Evolutionary conservation across 306 rosid genomes (phyloP).

Genomic region (Dryas drummondii): DNA sequence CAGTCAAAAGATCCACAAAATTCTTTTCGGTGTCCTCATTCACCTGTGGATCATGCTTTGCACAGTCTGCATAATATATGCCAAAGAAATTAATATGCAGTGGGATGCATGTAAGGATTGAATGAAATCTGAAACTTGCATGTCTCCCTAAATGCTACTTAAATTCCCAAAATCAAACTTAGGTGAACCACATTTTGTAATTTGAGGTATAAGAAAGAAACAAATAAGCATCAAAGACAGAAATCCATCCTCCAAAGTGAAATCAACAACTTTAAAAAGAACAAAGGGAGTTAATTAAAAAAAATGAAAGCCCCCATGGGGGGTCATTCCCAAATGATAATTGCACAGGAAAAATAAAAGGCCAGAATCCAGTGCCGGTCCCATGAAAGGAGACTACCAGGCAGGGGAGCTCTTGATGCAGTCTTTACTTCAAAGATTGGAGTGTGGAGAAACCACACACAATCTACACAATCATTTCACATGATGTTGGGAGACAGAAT

Average conservation of each 20-base stretch:
- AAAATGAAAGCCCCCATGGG: not conserved
- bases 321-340: not conserved
- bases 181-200: not conserved
- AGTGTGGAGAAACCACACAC: not conserved
- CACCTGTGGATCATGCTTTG: constrained; percentile 86
- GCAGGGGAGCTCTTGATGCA: not conserved
- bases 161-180: not conserved
- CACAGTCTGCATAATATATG: constrained; percentile 62
- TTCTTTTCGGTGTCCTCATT: constrained; percentile 85
- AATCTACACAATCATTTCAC: not conserved
- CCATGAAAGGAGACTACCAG: not conserved
- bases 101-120: not conserved
- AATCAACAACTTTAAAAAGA: not conserved
- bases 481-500: not conserved
- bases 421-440: not conserved
- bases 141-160: not conserved
- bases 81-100: constrained; percentile 11
- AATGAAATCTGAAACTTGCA: constrained; percentile 7
- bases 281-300: not conserved
- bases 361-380: not conserved
- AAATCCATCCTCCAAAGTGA: not conserved
- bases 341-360: not conserved
- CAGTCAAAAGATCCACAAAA: constrained; percentile 79
- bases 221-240: not conserved
- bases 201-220: not conserved